Evolutionary conservation across 352 stramenopile species (phyloP).

Genomic region (Pythium monospermum): DNA sequence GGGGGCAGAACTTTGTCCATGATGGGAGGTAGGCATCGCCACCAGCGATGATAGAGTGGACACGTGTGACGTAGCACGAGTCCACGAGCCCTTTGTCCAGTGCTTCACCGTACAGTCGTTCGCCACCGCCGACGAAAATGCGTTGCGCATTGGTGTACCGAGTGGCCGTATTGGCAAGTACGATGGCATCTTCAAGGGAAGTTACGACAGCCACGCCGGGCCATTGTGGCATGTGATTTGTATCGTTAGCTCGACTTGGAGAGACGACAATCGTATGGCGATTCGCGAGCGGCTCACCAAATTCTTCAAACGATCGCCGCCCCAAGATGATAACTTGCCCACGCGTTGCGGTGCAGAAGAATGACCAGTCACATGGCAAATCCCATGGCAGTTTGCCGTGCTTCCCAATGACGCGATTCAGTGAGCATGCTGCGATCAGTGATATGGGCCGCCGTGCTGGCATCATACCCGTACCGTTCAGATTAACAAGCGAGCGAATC

Average conservation of each 20-base stretch:
- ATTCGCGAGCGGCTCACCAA: constrained; percentile 26
- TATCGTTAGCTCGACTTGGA: constrained; percentile 6
- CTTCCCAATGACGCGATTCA: constrained; percentile 64
- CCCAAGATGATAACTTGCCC: constrained; percentile 62
- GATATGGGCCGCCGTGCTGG: constrained; percentile 38
- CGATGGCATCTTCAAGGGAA: constrained; percentile 41
- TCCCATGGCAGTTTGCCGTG: constrained; percentile 50
- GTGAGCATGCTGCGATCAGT: constrained; percentile 61
- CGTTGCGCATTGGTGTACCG: constrained; percentile 34
- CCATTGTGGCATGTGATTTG: not conserved
- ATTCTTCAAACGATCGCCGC: constrained; percentile 32
- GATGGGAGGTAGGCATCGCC: constrained; percentile 55
- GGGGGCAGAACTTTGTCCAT: constrained; percentile 42
- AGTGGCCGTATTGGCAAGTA: constrained; percentile 24
- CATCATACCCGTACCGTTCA: no score
- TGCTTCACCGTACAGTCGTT: constrained; percentile 57
- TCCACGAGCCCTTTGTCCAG: constrained; percentile 36
- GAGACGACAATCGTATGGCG: constrained; percentile 61
- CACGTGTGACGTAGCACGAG: constrained; percentile 58
- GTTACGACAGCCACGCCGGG: constrained; percentile 25
- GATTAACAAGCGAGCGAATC: no score
- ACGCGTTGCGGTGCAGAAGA: constrained; percentile 50
- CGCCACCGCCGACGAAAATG: constrained; percentile 59
- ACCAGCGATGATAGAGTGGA: constrained; percentile 36
- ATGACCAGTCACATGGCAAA: constrained; percentile 63